Evolutionary conservation across 2,329 filamentous ascomycete genomes (phyloP).

Genomic region (Epichloe sp.): DNA sequence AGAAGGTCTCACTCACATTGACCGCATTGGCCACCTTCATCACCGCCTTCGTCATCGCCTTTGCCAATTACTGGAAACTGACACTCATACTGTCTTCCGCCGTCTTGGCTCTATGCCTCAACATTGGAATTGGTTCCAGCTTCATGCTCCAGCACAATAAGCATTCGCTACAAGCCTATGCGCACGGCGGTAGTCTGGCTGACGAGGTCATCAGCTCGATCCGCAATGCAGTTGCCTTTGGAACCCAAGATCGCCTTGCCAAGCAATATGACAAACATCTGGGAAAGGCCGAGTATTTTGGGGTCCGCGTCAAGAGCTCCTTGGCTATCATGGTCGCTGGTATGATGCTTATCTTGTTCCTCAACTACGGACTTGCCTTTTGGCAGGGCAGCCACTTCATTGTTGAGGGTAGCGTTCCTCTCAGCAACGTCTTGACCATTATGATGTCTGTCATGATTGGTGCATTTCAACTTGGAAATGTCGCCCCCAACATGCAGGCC

Average conservation of each 20-base stretch:
- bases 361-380: constrained; percentile 79
- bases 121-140: constrained; percentile 60
- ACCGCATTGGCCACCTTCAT: constrained; percentile 71
- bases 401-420: constrained; percentile 47
- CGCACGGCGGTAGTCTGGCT: constrained; percentile 71
- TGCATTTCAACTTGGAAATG: constrained; percentile 79
- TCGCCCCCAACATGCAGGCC: constrained; percentile 73
- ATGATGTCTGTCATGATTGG: constrained; percentile 88
- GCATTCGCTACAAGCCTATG: constrained; percentile 64
- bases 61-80: constrained; percentile 84
- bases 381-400: constrained; percentile 76
- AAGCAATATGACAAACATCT: constrained; percentile 72
- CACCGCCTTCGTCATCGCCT: constrained; percentile 80
- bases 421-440: constrained; percentile 69
- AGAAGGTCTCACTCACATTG: constrained; percentile 71
- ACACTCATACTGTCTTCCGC: constrained; percentile 77
- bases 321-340: constrained; percentile 68
- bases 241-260: constrained; percentile 85
- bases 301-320: constrained; percentile 59
- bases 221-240: constrained; percentile 83
- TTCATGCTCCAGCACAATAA: constrained; percentile 77
- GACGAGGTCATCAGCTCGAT: constrained; percentile 93
- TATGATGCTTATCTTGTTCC: constrained; percentile 73
- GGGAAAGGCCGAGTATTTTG: constrained; percentile 57
- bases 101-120: constrained; percentile 63